Evolutionary conservation across 2,329 filamentous ascomycete genomes (phyloP).

Genomic region (Aaosphaeria arxii): DNA sequence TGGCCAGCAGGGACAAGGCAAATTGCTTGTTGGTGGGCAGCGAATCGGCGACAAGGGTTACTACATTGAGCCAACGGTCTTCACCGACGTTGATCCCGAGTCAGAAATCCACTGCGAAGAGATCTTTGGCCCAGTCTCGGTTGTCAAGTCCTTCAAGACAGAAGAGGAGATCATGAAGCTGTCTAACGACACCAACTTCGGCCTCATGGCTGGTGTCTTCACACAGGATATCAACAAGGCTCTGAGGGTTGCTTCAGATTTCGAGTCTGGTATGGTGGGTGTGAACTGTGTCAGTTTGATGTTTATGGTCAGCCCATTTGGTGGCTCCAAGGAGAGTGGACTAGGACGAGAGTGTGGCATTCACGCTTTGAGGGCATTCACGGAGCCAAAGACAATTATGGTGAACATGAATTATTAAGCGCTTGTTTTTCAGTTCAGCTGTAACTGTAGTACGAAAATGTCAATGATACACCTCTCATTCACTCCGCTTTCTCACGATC

Average conservation of each 20-base stretch:
- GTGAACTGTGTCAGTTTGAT: slow-evolving; percentile 32
- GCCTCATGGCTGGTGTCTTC: slow-evolving; percentile 38
- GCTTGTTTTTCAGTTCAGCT: no score
- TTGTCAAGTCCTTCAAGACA: slow-evolving; percentile 35
- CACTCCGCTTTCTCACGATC: no score
- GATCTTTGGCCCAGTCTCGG: slow-evolving; percentile 38
- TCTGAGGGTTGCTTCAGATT: slow-evolving; percentile 27
- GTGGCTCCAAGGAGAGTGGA: slow-evolving; percentile 51
- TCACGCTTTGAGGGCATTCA: slow-evolving; percentile 47
- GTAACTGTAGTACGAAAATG: neutral
- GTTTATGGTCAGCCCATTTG: slow-evolving; percentile 46
- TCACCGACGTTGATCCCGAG: slow-evolving; percentile 30
- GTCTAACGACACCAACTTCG: slow-evolving; percentile 39
- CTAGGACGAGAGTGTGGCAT: slow-evolving; percentile 50
- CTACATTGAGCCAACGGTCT: slow-evolving; percentile 36
- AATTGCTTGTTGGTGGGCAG: slow-evolving; percentile 32
- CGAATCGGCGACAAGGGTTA: slow-evolving; percentile 28
- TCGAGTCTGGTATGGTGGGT: slow-evolving; percentile 34
- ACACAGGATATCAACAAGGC: slow-evolving; percentile 39
- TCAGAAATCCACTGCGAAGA: slow-evolving; percentile 37
- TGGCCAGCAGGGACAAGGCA: slow-evolving; percentile 26
- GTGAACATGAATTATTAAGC: slow-evolving; percentile 39
- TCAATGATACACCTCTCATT: neutral
- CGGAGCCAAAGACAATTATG: slow-evolving; percentile 52
- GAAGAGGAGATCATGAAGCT: slow-evolving; percentile 39